Conservation (phyloP, 169 alveolate species). For the Plasmodium vinckei region DNA sequence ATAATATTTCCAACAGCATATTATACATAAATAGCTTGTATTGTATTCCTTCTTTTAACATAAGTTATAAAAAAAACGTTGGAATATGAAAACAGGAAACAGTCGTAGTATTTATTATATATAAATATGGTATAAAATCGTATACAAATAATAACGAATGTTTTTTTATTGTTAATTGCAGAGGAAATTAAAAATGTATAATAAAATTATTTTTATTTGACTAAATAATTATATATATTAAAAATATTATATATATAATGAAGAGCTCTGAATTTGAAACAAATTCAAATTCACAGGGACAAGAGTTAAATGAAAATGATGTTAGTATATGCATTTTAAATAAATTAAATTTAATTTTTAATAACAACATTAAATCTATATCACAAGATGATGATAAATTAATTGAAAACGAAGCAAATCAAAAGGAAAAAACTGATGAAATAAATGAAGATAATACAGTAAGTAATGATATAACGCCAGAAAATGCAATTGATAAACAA, state of each 20-base stretch:
- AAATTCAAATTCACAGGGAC: slow-evolving; percentile 17
- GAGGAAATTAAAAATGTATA: too few species aligned
- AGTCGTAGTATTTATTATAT: too few species aligned
- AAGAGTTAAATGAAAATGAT: slow-evolving; percentile 41
- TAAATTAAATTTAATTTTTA: slow-evolving; percentile 57
- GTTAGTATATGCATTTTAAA: slow-evolving; percentile 51
- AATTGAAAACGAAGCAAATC: background rate
- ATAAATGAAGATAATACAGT: background rate
- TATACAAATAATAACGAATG: too few species aligned
- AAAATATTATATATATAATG: background rate
- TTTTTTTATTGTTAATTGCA: too few species aligned
- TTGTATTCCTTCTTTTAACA: too few species aligned
- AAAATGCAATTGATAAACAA: background rate
- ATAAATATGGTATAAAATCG: too few species aligned
- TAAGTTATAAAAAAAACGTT: too few species aligned
- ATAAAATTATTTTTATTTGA: too few species aligned
- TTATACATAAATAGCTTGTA: too few species aligned
- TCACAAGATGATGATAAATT: slow-evolving; percentile 40
- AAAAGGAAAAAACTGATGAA: slow-evolving; percentile 1
- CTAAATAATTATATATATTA: too few species aligned
- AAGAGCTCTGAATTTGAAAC: slow-evolving; percentile 26
- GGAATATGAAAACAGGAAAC: too few species aligned
- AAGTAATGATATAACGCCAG: background rate
- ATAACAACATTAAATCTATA: slow-evolving; percentile 56
- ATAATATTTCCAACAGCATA: too few species aligned